A percentile compares a stretch with the other conserved stretches of the same genome.
Conservation (phyloP, 1,284 basidiomycete genomes). For the Rhodotorula sp. region DNA sequence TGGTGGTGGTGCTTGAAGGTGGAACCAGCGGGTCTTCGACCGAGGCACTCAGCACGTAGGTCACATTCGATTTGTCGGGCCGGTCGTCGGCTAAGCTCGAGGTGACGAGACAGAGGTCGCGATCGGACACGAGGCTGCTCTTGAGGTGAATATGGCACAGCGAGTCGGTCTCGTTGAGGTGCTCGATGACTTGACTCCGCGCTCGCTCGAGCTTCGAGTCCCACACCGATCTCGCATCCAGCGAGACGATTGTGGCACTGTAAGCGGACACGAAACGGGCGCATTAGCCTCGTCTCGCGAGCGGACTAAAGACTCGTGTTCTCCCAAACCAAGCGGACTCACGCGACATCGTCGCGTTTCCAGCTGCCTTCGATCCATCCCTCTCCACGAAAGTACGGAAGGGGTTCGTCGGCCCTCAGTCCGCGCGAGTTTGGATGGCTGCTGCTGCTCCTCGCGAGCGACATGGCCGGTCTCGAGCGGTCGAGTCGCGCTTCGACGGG, state of each 20-base stretch:
- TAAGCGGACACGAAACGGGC: not conserved
- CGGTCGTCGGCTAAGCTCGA: constrained; percentile 3
- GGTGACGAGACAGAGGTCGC: constrained; percentile 21
- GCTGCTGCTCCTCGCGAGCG: not conserved
- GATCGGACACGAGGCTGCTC: constrained; percentile 17
- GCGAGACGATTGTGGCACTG: constrained; percentile 25
- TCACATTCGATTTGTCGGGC: not conserved
- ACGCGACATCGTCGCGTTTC: constrained; percentile 32
- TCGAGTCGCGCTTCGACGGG: not conserved
- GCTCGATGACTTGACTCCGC: constrained; percentile 13
- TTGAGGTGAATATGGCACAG: not conserved
- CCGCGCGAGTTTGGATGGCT: constrained; percentile 8
- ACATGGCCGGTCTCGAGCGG: not conserved
- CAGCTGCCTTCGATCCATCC: constrained; percentile 36
- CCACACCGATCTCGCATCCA: constrained; percentile 22
- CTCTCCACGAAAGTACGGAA: constrained; percentile 37
- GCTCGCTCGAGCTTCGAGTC: constrained; percentile 23
- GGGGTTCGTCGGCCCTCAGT: constrained; percentile 24
- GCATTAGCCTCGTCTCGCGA: too few relatives aligned
- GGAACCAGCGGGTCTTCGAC: constrained; percentile 35
- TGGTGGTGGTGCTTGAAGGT: constrained; percentile 6
- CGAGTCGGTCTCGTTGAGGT: constrained; percentile 19
- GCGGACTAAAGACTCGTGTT: too few relatives aligned
- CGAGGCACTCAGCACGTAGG: constrained; percentile 16
- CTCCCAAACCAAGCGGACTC: not conserved